A percentile compares a stretch with the other conserved stretches of the same genome.
Conservation (phyloP, 495 filamentous ascomycete species). For the Choiromyces venosus region DNA sequence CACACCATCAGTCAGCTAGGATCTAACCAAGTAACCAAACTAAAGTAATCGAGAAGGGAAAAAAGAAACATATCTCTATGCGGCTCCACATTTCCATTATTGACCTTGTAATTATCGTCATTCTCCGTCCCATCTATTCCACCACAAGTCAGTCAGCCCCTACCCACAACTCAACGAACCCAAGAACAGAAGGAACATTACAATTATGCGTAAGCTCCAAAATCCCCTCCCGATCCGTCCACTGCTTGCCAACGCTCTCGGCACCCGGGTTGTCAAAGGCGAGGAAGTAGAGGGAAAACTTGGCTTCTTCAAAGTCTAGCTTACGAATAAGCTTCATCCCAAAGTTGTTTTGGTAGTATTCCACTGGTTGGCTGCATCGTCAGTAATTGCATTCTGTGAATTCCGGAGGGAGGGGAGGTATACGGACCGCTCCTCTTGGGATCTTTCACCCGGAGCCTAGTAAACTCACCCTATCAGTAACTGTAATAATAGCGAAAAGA, state of each 20-base stretch:
- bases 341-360: conserved; percentile 83
- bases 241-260: conserved; percentile 55
- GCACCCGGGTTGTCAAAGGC: conserved; percentile 64
- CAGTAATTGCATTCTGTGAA: not conserved
- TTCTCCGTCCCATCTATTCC: conserved; percentile 70
- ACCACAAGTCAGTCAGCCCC: not conserved
- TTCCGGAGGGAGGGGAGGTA: not conserved
- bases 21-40: not conserved
- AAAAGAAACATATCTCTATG: conserved; percentile 43
- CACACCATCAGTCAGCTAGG: conserved; percentile 16
- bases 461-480: conserved; percentile 42
- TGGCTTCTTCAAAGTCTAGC: conserved; percentile 59
- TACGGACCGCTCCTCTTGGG: conserved; percentile 66
- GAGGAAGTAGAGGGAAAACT: conserved; percentile 86
- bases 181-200: conserved; percentile 1
- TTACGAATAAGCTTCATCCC: conserved; percentile 73
- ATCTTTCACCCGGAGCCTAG: conserved; percentile 91
- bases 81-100: conserved; percentile 85
- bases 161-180: not conserved
- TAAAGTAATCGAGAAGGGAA: not conserved
- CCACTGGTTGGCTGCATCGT: conserved; percentile 50
- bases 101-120: conserved; percentile 73
- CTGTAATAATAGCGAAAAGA: conserved; percentile 19
- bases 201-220: conserved; percentile 94
- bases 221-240: conserved; percentile 79